Conservation (phyloP, 2,329 filamentous ascomycete genomes). For the Malbranchea zuffiana region DNA sequence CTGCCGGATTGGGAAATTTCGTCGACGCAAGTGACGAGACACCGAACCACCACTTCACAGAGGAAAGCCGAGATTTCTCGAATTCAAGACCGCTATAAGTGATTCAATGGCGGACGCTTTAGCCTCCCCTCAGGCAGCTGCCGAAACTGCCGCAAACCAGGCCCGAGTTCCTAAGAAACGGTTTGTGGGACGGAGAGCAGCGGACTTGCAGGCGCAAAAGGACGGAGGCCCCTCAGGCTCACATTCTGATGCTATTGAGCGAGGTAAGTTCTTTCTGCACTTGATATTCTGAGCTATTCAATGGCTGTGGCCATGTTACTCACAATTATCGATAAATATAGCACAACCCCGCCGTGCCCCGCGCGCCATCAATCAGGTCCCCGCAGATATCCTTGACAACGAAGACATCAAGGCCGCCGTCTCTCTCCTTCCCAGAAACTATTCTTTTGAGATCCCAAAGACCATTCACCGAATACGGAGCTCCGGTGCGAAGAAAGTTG, state of each 20-base stretch:
- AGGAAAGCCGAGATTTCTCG: too few relatives aligned
- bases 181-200: constrained; percentile 75
- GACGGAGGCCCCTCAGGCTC: constrained; percentile 42
- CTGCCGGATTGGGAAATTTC: too few relatives aligned
- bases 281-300: constrained; percentile 12
- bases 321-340: constrained; percentile 38
- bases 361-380: constrained; percentile 82
- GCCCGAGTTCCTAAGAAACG: constrained; percentile 72
- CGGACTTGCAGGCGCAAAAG: constrained; percentile 46
- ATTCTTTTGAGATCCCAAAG: constrained; percentile 97
- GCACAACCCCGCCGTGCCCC: constrained; percentile 60
- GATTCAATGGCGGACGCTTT: constrained; percentile 4
- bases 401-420: constrained; percentile 79
- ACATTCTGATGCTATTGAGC: constrained; percentile 36
- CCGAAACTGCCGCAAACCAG: constrained; percentile 1
- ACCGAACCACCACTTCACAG: too few relatives aligned
- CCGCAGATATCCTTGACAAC: constrained; percentile 74
- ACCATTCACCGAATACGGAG: constrained; percentile 89
- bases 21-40: too few relatives aligned
- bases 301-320: constrained; percentile 4
- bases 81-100: too few relatives aligned
- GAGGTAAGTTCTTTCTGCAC: constrained; percentile 20
- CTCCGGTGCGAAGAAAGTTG: constrained; percentile 67
- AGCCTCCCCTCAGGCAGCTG: background rate
- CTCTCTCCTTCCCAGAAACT: constrained; percentile 79